Evolutionary conservation across 2,329 filamentous ascomycete species (phyloP).

Genomic region (Ophiostoma ips): DNA sequence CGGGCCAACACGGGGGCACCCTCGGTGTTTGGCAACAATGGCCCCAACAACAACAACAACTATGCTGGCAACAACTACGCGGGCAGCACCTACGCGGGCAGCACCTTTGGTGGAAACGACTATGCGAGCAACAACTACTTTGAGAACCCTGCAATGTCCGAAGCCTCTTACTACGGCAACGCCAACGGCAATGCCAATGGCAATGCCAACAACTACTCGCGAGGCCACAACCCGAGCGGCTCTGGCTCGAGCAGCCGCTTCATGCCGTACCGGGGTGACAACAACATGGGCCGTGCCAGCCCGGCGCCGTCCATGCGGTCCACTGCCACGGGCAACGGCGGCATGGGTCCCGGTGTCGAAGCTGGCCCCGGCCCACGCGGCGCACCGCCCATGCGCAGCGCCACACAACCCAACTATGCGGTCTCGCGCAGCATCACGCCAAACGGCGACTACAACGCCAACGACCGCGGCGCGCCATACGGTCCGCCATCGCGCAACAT

Average conservation of each 20-base stretch:
- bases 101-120: constrained; percentile 12
- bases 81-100: not conserved
- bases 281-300: constrained; percentile 16
- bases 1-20: constrained; percentile 18
- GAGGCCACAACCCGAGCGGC: constrained; percentile 1
- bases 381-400: constrained; percentile 17
- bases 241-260: constrained; percentile 9
- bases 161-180: not conserved
- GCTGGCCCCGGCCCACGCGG: not conserved
- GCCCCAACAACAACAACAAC: constrained; percentile 1
- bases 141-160: not conserved
- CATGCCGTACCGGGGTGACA: not conserved
- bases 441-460: not conserved
- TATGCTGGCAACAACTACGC: constrained; percentile 14
- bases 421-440: not conserved
- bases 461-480: constrained; percentile 10
- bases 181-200: not conserved
- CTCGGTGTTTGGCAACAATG: constrained; percentile 6
- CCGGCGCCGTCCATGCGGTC: constrained; percentile 20
- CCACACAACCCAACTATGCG: constrained; percentile 15
- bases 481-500: constrained; percentile 20
- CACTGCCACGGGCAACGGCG: constrained; percentile 5
- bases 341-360: not conserved
- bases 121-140: not conserved
- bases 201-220: not conserved